Base-by-base conservation (phyloP, 2,329 filamentous ascomycete species). In the Diaporthe destruens region DNA sequence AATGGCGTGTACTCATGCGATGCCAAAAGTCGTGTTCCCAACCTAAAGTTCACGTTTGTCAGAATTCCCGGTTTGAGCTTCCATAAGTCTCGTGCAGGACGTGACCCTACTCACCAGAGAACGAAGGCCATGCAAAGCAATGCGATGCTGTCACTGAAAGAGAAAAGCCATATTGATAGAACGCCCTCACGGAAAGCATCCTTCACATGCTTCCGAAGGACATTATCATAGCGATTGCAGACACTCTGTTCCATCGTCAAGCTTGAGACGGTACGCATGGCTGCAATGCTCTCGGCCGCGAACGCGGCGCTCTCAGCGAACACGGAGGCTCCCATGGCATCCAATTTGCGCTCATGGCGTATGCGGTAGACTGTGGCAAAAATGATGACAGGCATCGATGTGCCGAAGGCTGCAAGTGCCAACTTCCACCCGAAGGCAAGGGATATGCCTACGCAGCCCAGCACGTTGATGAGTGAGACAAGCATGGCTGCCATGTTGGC, bases 391-490 rank as follows among this genome's bases (percentile, higher is more conserved):
- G 79, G 79, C 75, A 82, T 80, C 7, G 81, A 79, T 0, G 79
- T 78, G 32, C 77, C 75, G 20, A 82, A 81, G 1, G 83, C 81
- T 0, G 95, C 90, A 0, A 94, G 80, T 0, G 91, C 89, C 12
- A 95, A 84, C 78, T 94, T 95, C 93, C 93, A 95, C 0, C 92
- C 91, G 77, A 92, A 94, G 14, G 87, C 84, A 76, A 94, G 94
- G 0, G 91, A 86, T 59, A 95, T 91, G 36, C 87, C 83, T 18
- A 93, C 80, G 20, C 88, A 66, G n/a, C 61, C 61, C 1, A 66
- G 47, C 12, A 66, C 61, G 14, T 90, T 92, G 77, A 93, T 90
- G 16, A 92, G 78, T 9, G 91, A 90, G 36, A 91, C 88, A 71
- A 85, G 85, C 5, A 89, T 88, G 68, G 92, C 85, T 1, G 90